Conservation (phyloP, 2,329 filamentous ascomycete species). For the Beauveria brongniartii region DNA sequence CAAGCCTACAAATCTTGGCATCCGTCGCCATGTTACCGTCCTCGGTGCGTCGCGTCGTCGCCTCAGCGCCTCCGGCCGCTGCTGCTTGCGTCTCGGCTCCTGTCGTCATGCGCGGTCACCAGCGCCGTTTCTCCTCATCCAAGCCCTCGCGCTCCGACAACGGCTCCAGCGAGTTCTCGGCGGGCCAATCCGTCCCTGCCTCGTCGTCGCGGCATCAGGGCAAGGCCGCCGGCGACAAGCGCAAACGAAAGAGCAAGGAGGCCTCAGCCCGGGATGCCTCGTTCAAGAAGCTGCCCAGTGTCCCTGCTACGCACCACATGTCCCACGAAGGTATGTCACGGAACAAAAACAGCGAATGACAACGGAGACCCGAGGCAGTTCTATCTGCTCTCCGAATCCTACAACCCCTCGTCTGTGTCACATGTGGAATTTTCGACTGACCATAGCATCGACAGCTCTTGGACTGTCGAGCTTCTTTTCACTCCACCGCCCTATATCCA, state of each 20-base stretch:
- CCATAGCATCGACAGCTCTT: constrained; percentile 53
- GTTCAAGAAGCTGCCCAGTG: constrained; percentile 57
- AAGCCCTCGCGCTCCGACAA: constrained; percentile 56
- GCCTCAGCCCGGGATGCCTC: constrained; percentile 34
- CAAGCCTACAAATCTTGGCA: constrained; percentile 12
- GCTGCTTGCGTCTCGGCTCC: constrained; percentile 27
- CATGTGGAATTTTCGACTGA: constrained; percentile 11
- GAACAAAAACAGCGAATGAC: neutral
- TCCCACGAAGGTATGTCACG: constrained; percentile 51
- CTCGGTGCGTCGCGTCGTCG: constrained; percentile 47
- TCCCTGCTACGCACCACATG: constrained; percentile 67
- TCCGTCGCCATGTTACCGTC: constrained; percentile 41
- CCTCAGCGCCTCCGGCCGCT: constrained; percentile 37
- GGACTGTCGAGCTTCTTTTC: constrained; percentile 91
- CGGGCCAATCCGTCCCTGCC: constrained; percentile 41
- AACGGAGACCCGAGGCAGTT: neutral
- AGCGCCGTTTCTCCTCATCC: constrained; percentile 51
- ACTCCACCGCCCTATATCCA: constrained; percentile 86
- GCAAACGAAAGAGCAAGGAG: constrained; percentile 52
- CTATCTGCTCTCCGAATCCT: neutral
- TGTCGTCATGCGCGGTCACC: constrained; percentile 34
- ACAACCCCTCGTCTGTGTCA: neutral
- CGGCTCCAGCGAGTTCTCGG: constrained; percentile 42
- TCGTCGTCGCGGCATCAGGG: constrained; percentile 34
- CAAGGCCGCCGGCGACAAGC: constrained; percentile 42